A percentile compares a stretch with the other conserved stretches of the same genome.
Evolutionary conservation across 139 green algal species (phyloP).

Genomic region (Micromonas pusilla): DNA sequence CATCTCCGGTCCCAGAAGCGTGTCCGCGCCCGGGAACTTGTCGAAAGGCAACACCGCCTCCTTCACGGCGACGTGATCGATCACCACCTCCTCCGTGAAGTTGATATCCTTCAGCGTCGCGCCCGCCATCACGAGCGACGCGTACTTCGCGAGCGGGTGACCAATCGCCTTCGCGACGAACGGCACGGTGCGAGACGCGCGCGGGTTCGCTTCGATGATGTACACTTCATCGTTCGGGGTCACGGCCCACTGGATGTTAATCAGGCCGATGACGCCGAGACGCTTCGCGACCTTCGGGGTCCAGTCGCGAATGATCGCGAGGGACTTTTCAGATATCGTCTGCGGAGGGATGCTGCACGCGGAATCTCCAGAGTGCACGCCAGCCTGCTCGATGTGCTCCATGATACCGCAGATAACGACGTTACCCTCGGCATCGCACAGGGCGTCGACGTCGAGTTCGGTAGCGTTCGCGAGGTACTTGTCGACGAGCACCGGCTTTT

Average conservation of each 20-base stretch:
- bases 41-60: slow-evolving; percentile 98
- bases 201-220: slow-evolving; percentile 99
- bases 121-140: slow-evolving; percentile 88
- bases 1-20: slow-evolving; percentile 97
- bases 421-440: slow-evolving; percentile 84
- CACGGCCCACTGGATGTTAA: slow-evolving; percentile 98
- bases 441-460: slow-evolving; percentile 96
- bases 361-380: slow-evolving; percentile 92
- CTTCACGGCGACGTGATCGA: slow-evolving; percentile 92
- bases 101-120: slow-evolving; percentile 72
- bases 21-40: slow-evolving; percentile 96
- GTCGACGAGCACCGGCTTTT: slow-evolving; percentile 91
- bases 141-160: slow-evolving; percentile 93
- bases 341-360: slow-evolving; percentile 88
- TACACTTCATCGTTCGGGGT: slow-evolving; percentile 64
- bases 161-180: slow-evolving; percentile 98
- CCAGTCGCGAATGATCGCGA: slow-evolving; percentile 80
- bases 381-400: slow-evolving; percentile 98
- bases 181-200: slow-evolving; percentile 90
- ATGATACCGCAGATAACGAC: slow-evolving; percentile 97
- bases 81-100: slow-evolving; percentile 78
- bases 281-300: slow-evolving; percentile 73
- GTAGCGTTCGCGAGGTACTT: slow-evolving; percentile 85
- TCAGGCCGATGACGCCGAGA: slow-evolving; percentile 90
- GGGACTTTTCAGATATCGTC: slow-evolving; percentile 66